Evolutionary conservation across 2,329 filamentous ascomycete species (phyloP), one percentile per base, ranked within the genome.

Genomic region (Fusarium sp.): DNA sequence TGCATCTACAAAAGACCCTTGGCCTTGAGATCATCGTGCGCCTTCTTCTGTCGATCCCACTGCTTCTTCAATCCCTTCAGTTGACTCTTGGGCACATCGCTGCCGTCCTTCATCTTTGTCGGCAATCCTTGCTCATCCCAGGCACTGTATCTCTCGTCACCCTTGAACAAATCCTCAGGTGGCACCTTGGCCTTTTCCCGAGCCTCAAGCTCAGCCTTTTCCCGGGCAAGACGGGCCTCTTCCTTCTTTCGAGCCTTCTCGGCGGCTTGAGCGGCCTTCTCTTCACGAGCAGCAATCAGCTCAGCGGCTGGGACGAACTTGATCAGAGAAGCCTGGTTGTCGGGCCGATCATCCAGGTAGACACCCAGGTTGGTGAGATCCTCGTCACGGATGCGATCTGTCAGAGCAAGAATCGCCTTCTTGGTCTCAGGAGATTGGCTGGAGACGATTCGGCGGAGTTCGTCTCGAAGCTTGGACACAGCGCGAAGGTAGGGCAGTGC

Each of bases 21-120:
- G 18, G 80, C 80, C 73, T 82, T 83, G 35, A 83, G 73, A 70
- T 92, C 90, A 73, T 95, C 92, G 81, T 95, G 92, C 68, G 90
- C 82, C 88, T 96, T 97, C 88, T 95, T 97, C 86, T 98, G 96
- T 81, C 88, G 92, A 77, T 97, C 93, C 94, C 94, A 97, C 66
- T 95, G 92, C 87, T 98, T 98, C 84, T 88, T 92, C 77, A 98
- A 83, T 86, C 94, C 95, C 88, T 98, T 98, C 60, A 85, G 80
- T 80, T 91, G 90, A 69, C 89, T 93, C 87, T 98, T 98, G 6
- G 94, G 89, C 41, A 98, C 87, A 76, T 97, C 94, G 70, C 91
- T 92, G 0, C 95, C 95, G 35, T 94, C 91, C 71, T 90, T 91
- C 81, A 95, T 90, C 83, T 92, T 94, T 0, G 89, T 93, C 3